phyloP scores from a whole-genome alignment of 495 filamentous ascomycete species.

The Tuber indicum region DNA sequence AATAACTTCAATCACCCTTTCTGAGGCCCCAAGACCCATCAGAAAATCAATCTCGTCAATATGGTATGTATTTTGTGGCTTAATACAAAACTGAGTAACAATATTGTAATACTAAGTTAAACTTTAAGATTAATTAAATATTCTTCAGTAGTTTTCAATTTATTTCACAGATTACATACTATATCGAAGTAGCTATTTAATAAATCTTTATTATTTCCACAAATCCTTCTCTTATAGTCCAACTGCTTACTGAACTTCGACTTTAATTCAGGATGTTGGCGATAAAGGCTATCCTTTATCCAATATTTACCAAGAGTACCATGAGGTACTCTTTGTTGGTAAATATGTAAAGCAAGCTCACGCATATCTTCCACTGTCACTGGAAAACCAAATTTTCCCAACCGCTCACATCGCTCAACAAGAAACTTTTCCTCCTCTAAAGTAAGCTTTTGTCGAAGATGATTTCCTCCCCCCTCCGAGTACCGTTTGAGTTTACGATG shows the following conservation, averaged over 20 bases:
- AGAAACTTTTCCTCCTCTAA: neutral
- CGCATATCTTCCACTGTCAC: neutral
- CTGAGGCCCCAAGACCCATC: too few species aligned
- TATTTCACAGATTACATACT: constrained; percentile 5
- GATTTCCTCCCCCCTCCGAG: neutral
- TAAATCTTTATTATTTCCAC: neutral
- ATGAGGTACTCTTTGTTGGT: neutral
- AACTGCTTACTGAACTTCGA: neutral
- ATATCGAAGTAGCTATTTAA: too few species aligned
- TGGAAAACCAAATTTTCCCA: too few species aligned
- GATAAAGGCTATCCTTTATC: neutral
- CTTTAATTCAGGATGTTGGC: neutral
- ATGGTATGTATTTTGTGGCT: too few species aligned
- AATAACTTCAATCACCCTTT: too few species aligned
- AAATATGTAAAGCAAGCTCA: neutral
- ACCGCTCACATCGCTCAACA: neutral
- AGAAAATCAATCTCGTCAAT: too few species aligned
- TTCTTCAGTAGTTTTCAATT: too few species aligned
- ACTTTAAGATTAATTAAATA: too few species aligned
- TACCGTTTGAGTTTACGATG: neutral
- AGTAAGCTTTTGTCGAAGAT: neutral
- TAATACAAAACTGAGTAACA: too few species aligned
- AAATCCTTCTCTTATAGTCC: neutral
- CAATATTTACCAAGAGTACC: neutral
- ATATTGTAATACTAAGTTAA: too few species aligned